phyloP scores from a whole-genome alignment of 2,329 filamentous ascomycete genomes.

The Rhynchosporium agropyri region DNA sequence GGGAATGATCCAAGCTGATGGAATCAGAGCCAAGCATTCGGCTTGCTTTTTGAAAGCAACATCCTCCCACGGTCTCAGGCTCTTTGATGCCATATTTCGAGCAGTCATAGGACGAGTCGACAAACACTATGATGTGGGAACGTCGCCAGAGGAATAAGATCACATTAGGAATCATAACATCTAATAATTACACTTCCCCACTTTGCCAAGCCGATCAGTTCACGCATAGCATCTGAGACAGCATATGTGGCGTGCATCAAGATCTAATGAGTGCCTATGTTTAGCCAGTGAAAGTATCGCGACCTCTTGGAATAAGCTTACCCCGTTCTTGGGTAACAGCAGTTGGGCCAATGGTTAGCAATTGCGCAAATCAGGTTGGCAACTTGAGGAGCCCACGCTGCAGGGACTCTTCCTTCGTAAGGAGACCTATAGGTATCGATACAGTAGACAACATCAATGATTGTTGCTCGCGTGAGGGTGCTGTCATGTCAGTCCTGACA shows the following conservation, averaged over 20 bases:
- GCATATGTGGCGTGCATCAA: neutral
- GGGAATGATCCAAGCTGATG: constrained; percentile 5
- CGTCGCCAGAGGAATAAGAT: neutral
- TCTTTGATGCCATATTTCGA: neutral
- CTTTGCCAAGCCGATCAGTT: neutral
- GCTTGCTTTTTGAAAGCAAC: constrained; percentile 6
- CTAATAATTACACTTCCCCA: neutral
- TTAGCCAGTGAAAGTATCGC: neutral
- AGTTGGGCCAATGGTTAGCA: neutral
- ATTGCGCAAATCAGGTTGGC: neutral
- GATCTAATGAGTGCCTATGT: neutral
- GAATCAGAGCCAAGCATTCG: constrained; percentile 3
- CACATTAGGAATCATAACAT: neutral
- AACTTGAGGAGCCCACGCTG: neutral
- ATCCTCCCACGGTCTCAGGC: neutral
- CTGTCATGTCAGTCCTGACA: neutral
- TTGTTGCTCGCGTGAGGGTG: neutral
- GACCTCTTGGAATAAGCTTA: neutral
- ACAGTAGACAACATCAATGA: neutral
- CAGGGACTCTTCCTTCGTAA: neutral
- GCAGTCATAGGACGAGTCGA: neutral
- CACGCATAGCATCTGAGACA: neutral
- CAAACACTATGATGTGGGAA: too few species aligned
- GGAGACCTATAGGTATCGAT: neutral
- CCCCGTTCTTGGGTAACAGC: neutral